Evolutionary conservation across 441 rosid species (phyloP).

Genomic region (Brassica balearica): DNA sequence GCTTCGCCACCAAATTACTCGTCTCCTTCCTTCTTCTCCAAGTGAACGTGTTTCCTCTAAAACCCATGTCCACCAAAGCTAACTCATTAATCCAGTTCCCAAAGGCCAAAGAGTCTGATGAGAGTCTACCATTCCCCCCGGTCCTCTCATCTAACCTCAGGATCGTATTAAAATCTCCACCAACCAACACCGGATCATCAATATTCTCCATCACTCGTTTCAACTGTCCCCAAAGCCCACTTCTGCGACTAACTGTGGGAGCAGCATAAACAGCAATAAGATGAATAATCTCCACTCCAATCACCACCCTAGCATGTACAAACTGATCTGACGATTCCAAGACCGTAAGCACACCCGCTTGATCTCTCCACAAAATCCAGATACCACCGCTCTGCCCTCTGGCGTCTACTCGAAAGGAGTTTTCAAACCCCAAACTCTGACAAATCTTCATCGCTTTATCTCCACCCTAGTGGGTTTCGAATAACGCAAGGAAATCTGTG

Average conservation of each 20-base stretch:
- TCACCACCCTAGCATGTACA: no score
- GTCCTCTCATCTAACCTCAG: no score
- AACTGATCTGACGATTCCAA: no score
- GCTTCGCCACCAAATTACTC: no score
- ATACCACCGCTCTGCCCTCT: neutral
- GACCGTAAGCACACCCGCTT: neutral
- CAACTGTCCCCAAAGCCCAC: neutral
- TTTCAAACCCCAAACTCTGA: neutral
- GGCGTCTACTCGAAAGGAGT: neutral
- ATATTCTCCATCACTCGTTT: neutral
- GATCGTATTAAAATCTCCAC: no score
- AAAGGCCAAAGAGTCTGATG: no score
- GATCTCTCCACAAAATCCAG: neutral
- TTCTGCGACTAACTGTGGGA: neutral
- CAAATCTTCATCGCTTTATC: no score
- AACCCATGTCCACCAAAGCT: neutral
- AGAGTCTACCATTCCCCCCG: no score
- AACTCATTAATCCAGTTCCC: neutral
- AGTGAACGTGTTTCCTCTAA: neutral
- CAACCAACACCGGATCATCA: neutral
- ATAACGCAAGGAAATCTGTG: no score
- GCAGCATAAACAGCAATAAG: neutral
- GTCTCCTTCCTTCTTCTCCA: neutral
- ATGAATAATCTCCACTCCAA: no score
- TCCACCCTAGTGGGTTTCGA: no score